Percentiles rank a stretch among this genome's conserved stretches.
phyloP scores from a whole-genome alignment of 768 basidiomycete species.

The Leccinum broughii region DNA sequence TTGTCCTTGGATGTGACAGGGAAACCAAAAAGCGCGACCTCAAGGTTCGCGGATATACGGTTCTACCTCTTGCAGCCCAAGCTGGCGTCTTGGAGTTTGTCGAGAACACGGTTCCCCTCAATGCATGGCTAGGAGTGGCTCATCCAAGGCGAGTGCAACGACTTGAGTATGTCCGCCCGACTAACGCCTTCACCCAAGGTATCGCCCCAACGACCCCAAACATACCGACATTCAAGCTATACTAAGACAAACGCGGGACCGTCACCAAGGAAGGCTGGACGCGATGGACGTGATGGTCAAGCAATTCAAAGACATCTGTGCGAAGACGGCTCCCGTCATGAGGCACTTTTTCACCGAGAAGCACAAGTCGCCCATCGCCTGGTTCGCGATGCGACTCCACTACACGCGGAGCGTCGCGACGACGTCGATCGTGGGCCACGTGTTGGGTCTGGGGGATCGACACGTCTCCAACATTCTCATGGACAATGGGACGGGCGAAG shows the following conservation, averaged over 20 bases:
- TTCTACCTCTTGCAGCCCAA: constrained; percentile 77
- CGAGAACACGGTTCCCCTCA: constrained; percentile 66
- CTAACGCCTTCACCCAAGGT: constrained; percentile 45
- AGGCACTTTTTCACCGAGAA: constrained; percentile 92
- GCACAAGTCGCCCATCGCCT: constrained; percentile 83
- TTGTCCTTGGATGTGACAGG: constrained; percentile 68
- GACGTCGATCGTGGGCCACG: constrained; percentile 90
- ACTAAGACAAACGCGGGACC: constrained; percentile 36
- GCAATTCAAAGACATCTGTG: constrained; percentile 39
- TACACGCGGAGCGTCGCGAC: constrained; percentile 94
- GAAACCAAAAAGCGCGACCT: constrained; percentile 75
- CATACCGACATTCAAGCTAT: constrained; percentile 30
- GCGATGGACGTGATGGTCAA: constrained; percentile 33
- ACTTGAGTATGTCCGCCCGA: background rate
- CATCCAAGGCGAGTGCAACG: constrained; percentile 54
- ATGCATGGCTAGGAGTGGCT: constrained; percentile 58
- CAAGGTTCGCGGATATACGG: constrained; percentile 80
- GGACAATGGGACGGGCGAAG: constrained; percentile 78
- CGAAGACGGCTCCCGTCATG: constrained; percentile 79
- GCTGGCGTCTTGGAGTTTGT: constrained; percentile 94
- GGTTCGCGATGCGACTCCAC: constrained; percentile 88
- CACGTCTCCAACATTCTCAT: constrained; percentile 92
- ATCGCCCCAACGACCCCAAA: constrained; percentile 58
- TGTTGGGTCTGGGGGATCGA: constrained; percentile 90
- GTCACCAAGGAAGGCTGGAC: constrained; percentile 31